Percentiles rank a stretch among this genome's conserved stretches.
Conservation (phyloP, 2,329 filamentous ascomycete genomes). For the Elsinoe necatrix region DNA sequence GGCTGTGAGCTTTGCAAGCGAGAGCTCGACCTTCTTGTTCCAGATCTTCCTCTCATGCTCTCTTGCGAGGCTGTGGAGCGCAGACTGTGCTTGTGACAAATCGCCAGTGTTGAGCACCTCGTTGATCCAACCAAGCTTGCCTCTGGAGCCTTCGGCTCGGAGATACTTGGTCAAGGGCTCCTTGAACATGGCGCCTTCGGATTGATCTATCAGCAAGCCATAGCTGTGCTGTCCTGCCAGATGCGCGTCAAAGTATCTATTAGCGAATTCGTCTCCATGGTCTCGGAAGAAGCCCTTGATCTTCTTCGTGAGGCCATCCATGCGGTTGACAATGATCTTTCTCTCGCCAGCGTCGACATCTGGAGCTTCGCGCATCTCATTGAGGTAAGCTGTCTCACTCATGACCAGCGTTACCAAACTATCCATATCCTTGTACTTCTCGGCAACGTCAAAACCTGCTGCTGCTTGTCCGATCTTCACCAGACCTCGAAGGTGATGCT, state of each 20-base stretch:
- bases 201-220: slow-evolving; percentile 44
- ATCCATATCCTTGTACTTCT: slow-evolving; percentile 55
- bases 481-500: slow-evolving; percentile 35
- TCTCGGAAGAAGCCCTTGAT: slow-evolving; percentile 50
- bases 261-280: slow-evolving; percentile 59
- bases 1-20: slow-evolving; percentile 68
- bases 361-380: slow-evolving; percentile 31
- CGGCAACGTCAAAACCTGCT: slow-evolving; percentile 52
- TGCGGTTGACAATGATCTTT: slow-evolving; percentile 38
- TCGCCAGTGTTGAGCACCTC: slow-evolving; percentile 71
- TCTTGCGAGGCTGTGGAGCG: slow-evolving; percentile 61
- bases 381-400: slow-evolving; percentile 35
- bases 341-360: slow-evolving; percentile 26
- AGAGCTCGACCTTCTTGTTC: slow-evolving; percentile 90
- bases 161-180: slow-evolving; percentile 70
- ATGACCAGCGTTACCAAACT: slow-evolving; percentile 49
- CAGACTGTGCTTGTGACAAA: slow-evolving; percentile 62
- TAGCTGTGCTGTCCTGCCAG: slow-evolving; percentile 22
- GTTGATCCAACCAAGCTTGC: slow-evolving; percentile 89
- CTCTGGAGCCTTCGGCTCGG: slow-evolving; percentile 59
- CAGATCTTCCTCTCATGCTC: slow-evolving; percentile 70
- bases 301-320: slow-evolving; percentile 34
- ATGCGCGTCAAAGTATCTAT: slow-evolving; percentile 65
- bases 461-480: slow-evolving; percentile 46
- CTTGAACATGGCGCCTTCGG: slow-evolving; percentile 59